A percentile compares a stretch with the other conserved stretches of the same genome.
These are phyloP conservation scores for Saururus chinensis DNA, from an alignment of 164 flowering plant genomes.

Conservation along the genomic window DNA sequence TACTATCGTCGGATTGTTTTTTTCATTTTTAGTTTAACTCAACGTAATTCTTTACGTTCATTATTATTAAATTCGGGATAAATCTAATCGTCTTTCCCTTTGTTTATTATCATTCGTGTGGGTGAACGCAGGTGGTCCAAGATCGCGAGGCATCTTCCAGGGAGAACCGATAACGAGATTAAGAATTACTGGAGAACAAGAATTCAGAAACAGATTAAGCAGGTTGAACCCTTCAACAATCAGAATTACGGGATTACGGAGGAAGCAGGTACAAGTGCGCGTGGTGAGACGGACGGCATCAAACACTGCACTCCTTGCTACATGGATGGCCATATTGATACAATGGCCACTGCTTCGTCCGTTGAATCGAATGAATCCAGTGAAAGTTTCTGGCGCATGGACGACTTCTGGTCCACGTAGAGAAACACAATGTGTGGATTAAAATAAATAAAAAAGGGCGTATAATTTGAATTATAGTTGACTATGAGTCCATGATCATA, in stretches of 20 bases:
- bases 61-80: not conserved
- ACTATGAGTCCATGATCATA: too few relatives aligned
- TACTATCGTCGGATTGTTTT: not conserved
- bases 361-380: not conserved
- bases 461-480: not conserved
- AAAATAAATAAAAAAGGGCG: not conserved
- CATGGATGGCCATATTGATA: not conserved
- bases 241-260: not conserved
- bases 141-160: slow-evolving; percentile 71
- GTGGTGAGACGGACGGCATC: not conserved
- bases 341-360: not conserved
- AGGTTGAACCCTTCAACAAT: slow-evolving; percentile 1
- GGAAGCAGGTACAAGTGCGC: not conserved
- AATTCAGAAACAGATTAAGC: slow-evolving; percentile 9
- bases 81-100: too few relatives aligned
- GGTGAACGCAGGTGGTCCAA: slow-evolving; percentile 52
- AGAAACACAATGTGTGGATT: not conserved
- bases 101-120: too few relatives aligned
- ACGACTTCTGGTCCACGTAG: slow-evolving; percentile 9
- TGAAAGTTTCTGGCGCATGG: slow-evolving; percentile 7
- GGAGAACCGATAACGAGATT: slow-evolving; percentile 83
- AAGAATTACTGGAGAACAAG: slow-evolving; percentile 61
- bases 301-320: not conserved
- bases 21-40: not conserved
- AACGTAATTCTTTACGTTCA: not conserved